Evolutionary conservation across 2,329 filamentous ascomycete genomes (phyloP), one percentile per base, ranked within the genome.

Genomic region (Microdochium bolleyi): DNA sequence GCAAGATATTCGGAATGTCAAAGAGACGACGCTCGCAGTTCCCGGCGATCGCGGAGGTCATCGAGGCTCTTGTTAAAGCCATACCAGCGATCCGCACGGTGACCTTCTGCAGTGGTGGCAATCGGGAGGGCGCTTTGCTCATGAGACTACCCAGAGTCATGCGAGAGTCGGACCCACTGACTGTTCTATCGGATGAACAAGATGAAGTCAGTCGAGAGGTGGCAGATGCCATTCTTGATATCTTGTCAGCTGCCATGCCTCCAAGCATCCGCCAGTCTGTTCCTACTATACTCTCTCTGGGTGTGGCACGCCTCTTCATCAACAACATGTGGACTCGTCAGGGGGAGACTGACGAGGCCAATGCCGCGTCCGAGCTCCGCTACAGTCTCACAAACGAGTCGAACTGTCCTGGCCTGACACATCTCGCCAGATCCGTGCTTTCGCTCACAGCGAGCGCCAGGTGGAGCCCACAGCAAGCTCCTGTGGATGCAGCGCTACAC

Each of bases 101-200:
- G 2, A 86, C 85, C 1, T 96, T 96, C 69, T 95, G 90, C 64
- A 86, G 89, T 60, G 89, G 92, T 21, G 92, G 91, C 8, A 92
- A 96, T 56, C 78, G 91, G 41, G 91, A 96, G 68, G 92, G 92
- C 0, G 84, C 84, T 46, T 72, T 96, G 38, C 90, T 89, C 70
- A 83, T 88, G 68, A 84, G 78, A 55, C 77, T 96, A 11, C 75
- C 82, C 0, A 59, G 67, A 0, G 65, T 75, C 0, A 67, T 87
- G 16, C 81, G 87, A 52, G 79, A 83, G 50, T 76, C 81, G 58
- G 77, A 86, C 60, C 89, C 91, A 0, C 71, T 95, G 2, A 8
- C 22, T 4, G 24, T 48, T 30, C 14, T 4, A 16, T 48, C 52
- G 21, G 3, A 54, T 16, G 21, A 3, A 7, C 41, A 46, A 13